Evolutionary conservation across 345 rosid species (phyloP).

Genomic region (Triadica sebifera): DNA sequence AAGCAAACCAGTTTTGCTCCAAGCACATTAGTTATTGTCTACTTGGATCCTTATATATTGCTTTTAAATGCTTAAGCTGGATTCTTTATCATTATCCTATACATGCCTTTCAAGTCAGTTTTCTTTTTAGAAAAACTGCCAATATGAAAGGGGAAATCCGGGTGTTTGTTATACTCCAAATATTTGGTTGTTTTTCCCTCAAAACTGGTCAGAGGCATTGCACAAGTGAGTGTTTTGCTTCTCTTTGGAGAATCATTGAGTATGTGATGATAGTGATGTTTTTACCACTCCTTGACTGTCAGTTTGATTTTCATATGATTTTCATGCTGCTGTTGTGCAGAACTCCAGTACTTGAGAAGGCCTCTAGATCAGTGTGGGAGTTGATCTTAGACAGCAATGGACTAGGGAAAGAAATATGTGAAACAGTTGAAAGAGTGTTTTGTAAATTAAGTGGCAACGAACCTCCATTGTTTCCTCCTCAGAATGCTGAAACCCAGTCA

Average conservation of each 20-base stretch:
- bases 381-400: conserved; percentile 77
- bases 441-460: conserved; percentile 76
- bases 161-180: background rate
- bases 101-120: background rate
- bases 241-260: background rate
- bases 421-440: conserved; percentile 63
- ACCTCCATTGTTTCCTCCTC: conserved; percentile 57
- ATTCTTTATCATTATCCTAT: background rate
- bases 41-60: background rate
- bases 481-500: conserved; percentile 35
- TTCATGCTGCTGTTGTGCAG: conserved; percentile 32
- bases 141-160: background rate
- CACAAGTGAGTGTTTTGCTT: background rate
- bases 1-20: background rate
- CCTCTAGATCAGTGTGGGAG: conserved; percentile 98
- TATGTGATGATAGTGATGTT: background rate
- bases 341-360: conserved; percentile 87
- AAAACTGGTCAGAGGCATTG: background rate
- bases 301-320: background rate
- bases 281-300: background rate
- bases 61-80: background rate
- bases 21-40: background rate
- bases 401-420: conserved; percentile 61
- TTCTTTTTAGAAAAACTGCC: too few species aligned
- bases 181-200: background rate